phyloP scores from a whole-genome alignment of 2,329 filamentous ascomycete genomes.

The Diaporthe destruens region DNA sequence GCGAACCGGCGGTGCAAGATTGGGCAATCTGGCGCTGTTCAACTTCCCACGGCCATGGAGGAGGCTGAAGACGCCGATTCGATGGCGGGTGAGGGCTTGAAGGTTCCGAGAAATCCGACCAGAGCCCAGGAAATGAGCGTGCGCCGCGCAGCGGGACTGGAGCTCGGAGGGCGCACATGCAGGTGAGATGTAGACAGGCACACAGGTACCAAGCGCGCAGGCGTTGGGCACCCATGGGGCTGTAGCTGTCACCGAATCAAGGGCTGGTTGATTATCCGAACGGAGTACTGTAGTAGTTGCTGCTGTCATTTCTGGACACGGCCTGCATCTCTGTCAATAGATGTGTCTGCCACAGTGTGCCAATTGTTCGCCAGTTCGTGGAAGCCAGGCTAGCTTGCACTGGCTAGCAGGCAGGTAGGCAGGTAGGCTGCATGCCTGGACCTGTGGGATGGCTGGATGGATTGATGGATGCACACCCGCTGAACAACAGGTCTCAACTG shows the following conservation, averaged over 20 bases:
- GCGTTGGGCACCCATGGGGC: slow-evolving; percentile 28
- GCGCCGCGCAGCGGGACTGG: neutral
- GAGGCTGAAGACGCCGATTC: neutral
- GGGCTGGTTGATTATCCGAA: neutral
- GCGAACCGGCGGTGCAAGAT: slow-evolving; percentile 25
- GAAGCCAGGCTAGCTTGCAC: neutral
- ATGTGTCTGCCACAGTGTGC: neutral
- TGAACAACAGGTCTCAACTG: neutral
- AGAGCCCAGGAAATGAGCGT: slow-evolving; percentile 9
- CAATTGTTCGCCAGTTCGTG: neutral
- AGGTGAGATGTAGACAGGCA: neutral
- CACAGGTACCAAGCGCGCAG: neutral
- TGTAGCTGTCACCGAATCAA: neutral
- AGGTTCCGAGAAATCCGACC: slow-evolving; percentile 20
- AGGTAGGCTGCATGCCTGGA: neutral
- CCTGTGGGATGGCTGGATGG: neutral
- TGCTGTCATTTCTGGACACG: neutral
- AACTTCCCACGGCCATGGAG: slow-evolving; percentile 14
- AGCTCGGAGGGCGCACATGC: neutral
- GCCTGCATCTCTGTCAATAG: slow-evolving; percentile 2
- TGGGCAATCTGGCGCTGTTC: slow-evolving; percentile 31
- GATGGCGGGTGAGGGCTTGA: slow-evolving; percentile 8
- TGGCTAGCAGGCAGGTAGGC: neutral
- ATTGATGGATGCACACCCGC: neutral
- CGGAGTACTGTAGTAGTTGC: neutral